These are phyloP conservation scores for Cerioporus squamosus DNA, from an alignment of 1,284 basidiomycete species.

Conservation along the genomic window DNA sequence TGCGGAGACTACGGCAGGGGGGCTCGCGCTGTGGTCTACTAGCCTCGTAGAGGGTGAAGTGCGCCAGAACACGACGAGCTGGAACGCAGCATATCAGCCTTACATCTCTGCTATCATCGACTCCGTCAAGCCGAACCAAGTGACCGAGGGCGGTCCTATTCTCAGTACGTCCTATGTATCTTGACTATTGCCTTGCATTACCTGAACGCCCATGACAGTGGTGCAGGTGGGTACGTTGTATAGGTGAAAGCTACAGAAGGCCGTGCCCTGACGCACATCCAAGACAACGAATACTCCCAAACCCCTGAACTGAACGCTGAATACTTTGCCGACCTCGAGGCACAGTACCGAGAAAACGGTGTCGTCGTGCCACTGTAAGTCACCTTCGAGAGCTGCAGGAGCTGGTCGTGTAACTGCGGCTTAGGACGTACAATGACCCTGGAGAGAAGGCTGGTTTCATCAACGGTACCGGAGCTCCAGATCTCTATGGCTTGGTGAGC, in stretches of 20 bases:
- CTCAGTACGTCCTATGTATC: conserved; percentile 53
- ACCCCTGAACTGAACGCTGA: conserved; percentile 48
- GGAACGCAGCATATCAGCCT: conserved; percentile 67
- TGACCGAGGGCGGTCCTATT: conserved; percentile 72
- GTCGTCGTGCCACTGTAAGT: conserved; percentile 66
- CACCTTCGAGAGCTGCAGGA: too few relatives aligned
- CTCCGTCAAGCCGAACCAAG: conserved; percentile 66
- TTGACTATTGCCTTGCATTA: neutral
- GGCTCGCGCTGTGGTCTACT: conserved; percentile 80
- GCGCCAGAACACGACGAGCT: conserved; percentile 73
- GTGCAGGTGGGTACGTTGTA: conserved; percentile 62
- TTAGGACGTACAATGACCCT: conserved; percentile 69
- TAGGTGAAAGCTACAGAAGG: too few relatives aligned
- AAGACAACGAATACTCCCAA: conserved; percentile 81
- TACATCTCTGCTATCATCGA: conserved; percentile 71
- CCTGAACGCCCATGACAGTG: conserved; percentile 40
- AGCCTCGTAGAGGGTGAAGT: conserved; percentile 66
- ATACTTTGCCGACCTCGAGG: conserved; percentile 70
- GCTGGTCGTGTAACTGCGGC: too few relatives aligned
- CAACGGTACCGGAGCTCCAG: conserved; percentile 64
- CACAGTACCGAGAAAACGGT: conserved; percentile 54
- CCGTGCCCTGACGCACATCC: neutral
- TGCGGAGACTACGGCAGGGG: conserved; percentile 81
- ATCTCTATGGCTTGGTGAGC: conserved; percentile 54
- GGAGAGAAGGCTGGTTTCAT: conserved; percentile 64